These are phyloP conservation scores for Zoysia japonica DNA, from an alignment of 176 grass and related monocot genomes.

Conservation along the genomic window DNA sequence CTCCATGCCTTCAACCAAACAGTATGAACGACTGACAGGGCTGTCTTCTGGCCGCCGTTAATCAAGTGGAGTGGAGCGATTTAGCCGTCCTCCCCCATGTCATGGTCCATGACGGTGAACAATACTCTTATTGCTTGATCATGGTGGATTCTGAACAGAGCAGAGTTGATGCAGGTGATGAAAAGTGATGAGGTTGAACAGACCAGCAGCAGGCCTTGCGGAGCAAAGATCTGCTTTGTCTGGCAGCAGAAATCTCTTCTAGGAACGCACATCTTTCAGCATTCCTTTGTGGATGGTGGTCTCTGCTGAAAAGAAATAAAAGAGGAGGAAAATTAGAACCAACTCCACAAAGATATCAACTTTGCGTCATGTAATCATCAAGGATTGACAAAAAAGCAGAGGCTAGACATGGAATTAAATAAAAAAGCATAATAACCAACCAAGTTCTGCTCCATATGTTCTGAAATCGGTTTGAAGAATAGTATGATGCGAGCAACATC, in stretches of 20 bases:
- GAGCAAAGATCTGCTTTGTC: background rate
- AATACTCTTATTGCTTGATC: conserved; percentile 48
- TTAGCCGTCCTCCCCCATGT: conserved; percentile 72
- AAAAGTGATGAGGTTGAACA: background rate
- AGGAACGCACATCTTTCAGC: background rate
- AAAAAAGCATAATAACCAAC: too few relatives aligned
- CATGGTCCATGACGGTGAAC: conserved; percentile 42
- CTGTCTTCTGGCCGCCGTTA: conserved; percentile 13
- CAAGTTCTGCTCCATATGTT: too few relatives aligned
- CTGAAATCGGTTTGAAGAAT: too few relatives aligned
- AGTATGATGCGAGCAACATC: too few relatives aligned
- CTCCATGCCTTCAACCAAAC: conserved; percentile 28
- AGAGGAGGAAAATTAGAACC: too few relatives aligned
- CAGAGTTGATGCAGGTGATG: conserved; percentile 8
- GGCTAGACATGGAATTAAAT: too few relatives aligned
- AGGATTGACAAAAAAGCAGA: too few relatives aligned
- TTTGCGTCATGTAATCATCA: too few relatives aligned
- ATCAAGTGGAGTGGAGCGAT: background rate
- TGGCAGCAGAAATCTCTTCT: background rate
- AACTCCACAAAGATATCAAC: too few relatives aligned
- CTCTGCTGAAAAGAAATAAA: too few relatives aligned
- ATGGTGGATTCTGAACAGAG: conserved; percentile 28
- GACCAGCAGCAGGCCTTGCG: background rate
- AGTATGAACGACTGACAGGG: background rate
- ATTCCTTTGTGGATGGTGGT: background rate